Base-by-base conservation (phyloP, 2,329 filamentous ascomycete genomes). In the Periconia digitata region DNA sequence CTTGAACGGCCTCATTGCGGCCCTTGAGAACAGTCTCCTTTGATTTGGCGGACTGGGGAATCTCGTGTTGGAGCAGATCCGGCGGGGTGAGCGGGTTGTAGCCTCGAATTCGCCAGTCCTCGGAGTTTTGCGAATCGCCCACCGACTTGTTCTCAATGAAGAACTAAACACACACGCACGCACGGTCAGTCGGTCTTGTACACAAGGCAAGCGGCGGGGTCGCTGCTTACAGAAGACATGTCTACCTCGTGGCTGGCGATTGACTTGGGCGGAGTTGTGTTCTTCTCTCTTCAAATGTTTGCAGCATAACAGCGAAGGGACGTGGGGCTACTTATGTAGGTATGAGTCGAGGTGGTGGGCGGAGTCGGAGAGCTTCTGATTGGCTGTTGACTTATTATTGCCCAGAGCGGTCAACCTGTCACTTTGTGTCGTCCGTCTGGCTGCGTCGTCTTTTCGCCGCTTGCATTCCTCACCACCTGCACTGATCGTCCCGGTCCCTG, bases 71-170 rank as follows among this genome's bases (percentile, higher is more conserved):
- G 51, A 99, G 90, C 55, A 99, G 85, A 67, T 96, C 90, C 53
- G 94, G 94, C 6, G 94, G 86, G 13, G 90, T 96, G 59, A 99
- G 79, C 63, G 90, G 92, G 71, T 95, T 96, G 81, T 95, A 92
- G 62, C 92, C 92, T 54, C 87, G 86, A 55, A 79, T 79, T 51
- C 77, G 75, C 74, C 74, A 79, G 53, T 79, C 76, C 61, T 79
- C 77, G 5, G 73, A 75, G 62, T 72, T 75, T 47, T 72, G 62
- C 44, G 72, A 71, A 65, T 79, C 74, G 62, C 77, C 77, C 39
- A 79, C 75, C 32, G 71, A 69, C 58, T 74, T 72, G 67, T 79
- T 79, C 55, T 74, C 72, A 53, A 76, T 72, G 71, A 72, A 77
- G 74, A 78, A 78, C 76, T 79, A 50, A 35, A 42, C 27, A 10